A percentile compares a stretch with the other conserved stretches of the same genome.
These are phyloP conservation scores for Hypoxylon sp. DNA, from an alignment of 2,329 filamentous ascomycete genomes.

Conservation along the genomic window DNA sequence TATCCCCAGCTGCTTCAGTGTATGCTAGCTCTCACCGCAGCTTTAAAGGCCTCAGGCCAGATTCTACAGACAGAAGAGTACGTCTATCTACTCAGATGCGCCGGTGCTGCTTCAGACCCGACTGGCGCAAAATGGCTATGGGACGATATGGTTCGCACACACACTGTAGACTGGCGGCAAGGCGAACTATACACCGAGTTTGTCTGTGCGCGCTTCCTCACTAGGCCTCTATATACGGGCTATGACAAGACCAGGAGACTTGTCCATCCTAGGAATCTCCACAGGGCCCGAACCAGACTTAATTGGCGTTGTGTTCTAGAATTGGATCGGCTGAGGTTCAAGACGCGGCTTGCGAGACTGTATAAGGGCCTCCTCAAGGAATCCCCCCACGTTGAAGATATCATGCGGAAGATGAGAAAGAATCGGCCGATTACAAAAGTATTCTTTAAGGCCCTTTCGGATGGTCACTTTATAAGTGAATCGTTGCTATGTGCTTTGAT, in stretches of 20 bases:
- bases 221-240: slow-evolving; percentile 63
- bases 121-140: slow-evolving; percentile 56
- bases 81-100: slow-evolving; percentile 62
- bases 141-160: slow-evolving; percentile 50
- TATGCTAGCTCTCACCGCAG: slow-evolving; percentile 55
- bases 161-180: slow-evolving; percentile 47
- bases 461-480: slow-evolving; percentile 57
- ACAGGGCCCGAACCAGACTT: slow-evolving; percentile 46
- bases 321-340: slow-evolving; percentile 48
- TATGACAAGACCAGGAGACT: slow-evolving; percentile 61
- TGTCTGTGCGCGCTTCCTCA: slow-evolving; percentile 64
- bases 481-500: slow-evolving; percentile 60
- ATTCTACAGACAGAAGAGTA: slow-evolving; percentile 60
- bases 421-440: slow-evolving; percentile 51
- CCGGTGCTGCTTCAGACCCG: slow-evolving; percentile 62
- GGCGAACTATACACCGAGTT: slow-evolving; percentile 60
- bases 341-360: slow-evolving; percentile 29
- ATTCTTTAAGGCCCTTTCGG: slow-evolving; percentile 50
- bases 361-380: slow-evolving; percentile 55
- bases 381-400: slow-evolving; percentile 48
- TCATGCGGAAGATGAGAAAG: slow-evolving; percentile 52
- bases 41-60: slow-evolving; percentile 52
- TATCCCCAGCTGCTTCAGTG: slow-evolving; percentile 58
- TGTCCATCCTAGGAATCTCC: slow-evolving; percentile 59
- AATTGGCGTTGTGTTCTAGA: slow-evolving; percentile 2